A percentile compares a stretch with the other conserved stretches of the same genome.
These are phyloP conservation scores for Aspergillus heteromorphus DNA, from an alignment of 495 filamentous ascomycete species.

Conservation along the genomic window DNA sequence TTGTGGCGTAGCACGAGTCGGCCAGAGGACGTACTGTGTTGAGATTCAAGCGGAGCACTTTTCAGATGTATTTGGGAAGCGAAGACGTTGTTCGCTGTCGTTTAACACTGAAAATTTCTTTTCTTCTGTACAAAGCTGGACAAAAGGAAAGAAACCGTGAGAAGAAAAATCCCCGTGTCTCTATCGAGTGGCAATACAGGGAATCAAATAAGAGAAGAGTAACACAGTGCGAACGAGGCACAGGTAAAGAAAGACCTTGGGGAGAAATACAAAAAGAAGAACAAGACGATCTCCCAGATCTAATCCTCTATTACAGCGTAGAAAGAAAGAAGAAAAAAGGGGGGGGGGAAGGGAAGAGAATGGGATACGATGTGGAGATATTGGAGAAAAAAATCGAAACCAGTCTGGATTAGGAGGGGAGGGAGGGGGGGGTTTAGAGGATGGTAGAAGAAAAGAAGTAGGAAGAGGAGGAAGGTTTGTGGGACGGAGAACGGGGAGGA, in stretches of 20 bases:
- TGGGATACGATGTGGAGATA: conserved; percentile 38
- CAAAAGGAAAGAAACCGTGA: conserved; percentile 8
- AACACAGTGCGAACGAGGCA: conserved; percentile 8
- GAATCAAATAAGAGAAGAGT: conserved; percentile 5
- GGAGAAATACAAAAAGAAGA: conserved; percentile 13
- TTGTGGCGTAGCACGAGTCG: conserved; percentile 10
- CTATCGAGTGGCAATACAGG: conserved; percentile 16
- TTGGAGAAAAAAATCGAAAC: conserved; percentile 23
- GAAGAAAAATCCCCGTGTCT: conserved; percentile 13
- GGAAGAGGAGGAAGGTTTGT: conserved; percentile 30
- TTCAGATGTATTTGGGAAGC: not conserved
- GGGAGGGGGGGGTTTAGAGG: conserved; percentile 27
- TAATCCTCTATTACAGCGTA: conserved; percentile 28
- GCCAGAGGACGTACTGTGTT: conserved; percentile 10
- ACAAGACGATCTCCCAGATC: conserved; percentile 26
- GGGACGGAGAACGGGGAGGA: conserved; percentile 18
- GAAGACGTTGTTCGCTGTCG: conserved; percentile 9
- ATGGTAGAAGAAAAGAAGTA: conserved; percentile 24
- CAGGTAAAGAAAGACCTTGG: conserved; percentile 12
- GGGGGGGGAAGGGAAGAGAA: conserved; percentile 32
- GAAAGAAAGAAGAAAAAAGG: conserved; percentile 25
- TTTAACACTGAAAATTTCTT: conserved; percentile 6
- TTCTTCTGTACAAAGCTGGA: conserved; percentile 11
- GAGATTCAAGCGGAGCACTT: conserved; percentile 1
- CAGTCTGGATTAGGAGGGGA: conserved; percentile 16